phyloP scores from a whole-genome alignment of 331 rosid species.

The Stylosanthes scabra region DNA sequence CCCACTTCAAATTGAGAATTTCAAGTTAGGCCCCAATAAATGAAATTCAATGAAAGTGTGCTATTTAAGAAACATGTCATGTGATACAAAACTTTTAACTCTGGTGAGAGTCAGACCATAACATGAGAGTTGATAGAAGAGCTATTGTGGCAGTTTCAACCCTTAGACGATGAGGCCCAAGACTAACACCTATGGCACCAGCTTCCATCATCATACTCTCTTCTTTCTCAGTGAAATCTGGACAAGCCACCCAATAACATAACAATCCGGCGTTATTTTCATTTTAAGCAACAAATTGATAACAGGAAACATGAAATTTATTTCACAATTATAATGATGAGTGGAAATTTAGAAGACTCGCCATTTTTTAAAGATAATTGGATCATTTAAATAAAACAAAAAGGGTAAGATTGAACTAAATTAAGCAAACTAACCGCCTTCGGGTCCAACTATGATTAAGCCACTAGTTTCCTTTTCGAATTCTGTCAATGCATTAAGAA shows the following conservation, averaged over 20 bases:
- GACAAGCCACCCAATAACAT: slow-evolving; percentile 27
- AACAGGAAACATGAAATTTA: slow-evolving; percentile 15
- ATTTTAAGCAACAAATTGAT: slow-evolving; percentile 2
- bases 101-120: slow-evolving; percentile 80
- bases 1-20: too few species aligned
- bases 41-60: background rate
- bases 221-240: slow-evolving; percentile 91
- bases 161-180: slow-evolving; percentile 86
- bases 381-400: background rate
- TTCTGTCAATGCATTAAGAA: slow-evolving; percentile 62
- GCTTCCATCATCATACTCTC: slow-evolving; percentile 64
- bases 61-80: background rate
- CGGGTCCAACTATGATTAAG: slow-evolving; percentile 85
- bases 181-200: slow-evolving; percentile 82
- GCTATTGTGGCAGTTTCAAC: slow-evolving; percentile 96
- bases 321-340: background rate
- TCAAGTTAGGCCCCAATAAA: background rate
- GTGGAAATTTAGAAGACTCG: background rate
- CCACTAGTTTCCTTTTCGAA: slow-evolving; percentile 60
- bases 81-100: background rate
- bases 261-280: slow-evolving; percentile 19
- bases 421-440: slow-evolving; percentile 74
- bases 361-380: background rate
- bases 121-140: slow-evolving; percentile 73
- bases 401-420: slow-evolving; percentile 25